These are phyloP conservation scores for Magnaporthiopsis poae DNA, from an alignment of 2,329 filamentous ascomycete genomes.

Conservation along the genomic window DNA sequence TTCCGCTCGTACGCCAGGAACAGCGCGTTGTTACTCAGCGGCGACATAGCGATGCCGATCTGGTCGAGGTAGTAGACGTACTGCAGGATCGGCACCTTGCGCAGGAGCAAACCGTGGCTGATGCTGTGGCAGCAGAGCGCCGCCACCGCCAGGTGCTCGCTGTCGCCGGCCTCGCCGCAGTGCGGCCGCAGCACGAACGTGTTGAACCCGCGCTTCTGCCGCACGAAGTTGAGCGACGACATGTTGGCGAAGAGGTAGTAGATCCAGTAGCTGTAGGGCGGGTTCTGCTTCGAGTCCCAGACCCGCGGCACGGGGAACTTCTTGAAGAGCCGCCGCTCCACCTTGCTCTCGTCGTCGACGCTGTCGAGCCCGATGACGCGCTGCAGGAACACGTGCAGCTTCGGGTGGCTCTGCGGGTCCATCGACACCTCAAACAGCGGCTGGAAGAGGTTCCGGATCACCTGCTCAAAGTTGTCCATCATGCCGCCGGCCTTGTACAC, in stretches of 20 bases:
- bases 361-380: constrained; percentile 94
- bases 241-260: constrained; percentile 96
- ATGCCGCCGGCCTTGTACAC: constrained; percentile 84
- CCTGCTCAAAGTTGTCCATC: constrained; percentile 82
- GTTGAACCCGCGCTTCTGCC: constrained; percentile 85
- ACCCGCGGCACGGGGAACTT: constrained; percentile 86
- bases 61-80: constrained; percentile 98
- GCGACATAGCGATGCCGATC: constrained; percentile 98
- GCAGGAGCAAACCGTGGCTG: constrained; percentile 81
- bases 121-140: constrained; percentile 92
- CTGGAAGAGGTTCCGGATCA: constrained; percentile 83
- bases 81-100: constrained; percentile 88
- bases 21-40: constrained; percentile 90
- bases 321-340: constrained; percentile 83
- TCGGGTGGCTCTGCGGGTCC: constrained; percentile 75
- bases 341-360: constrained; percentile 96
- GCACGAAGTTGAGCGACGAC: constrained; percentile 81
- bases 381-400: constrained; percentile 88
- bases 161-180: constrained; percentile 93
- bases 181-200: constrained; percentile 88
- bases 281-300: constrained; percentile 90
- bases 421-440: constrained; percentile 91
- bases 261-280: constrained; percentile 97
- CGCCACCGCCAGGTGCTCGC: constrained; percentile 86
- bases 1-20: constrained; percentile 96